These are phyloP conservation scores for Saturnispora saitoi DNA, from an alignment of 805 yeast species.

Conservation along the genomic window DNA sequence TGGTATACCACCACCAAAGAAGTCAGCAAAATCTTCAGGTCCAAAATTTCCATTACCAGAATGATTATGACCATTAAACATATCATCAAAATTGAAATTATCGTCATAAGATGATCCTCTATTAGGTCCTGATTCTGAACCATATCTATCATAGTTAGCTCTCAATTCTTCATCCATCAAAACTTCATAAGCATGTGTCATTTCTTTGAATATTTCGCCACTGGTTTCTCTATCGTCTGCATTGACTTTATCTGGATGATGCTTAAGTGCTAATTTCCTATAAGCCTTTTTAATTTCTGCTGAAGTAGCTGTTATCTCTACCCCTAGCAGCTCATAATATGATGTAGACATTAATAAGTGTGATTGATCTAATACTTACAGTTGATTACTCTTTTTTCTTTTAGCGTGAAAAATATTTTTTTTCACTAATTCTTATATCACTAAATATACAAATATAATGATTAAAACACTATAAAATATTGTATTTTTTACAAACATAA, in stretches of 20 bases:
- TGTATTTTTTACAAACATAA: no score
- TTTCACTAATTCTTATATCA: neutral
- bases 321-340: constrained; percentile 17
- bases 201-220: constrained; percentile 73
- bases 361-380: neutral
- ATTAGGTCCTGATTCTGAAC: constrained; percentile 22
- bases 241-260: constrained; percentile 75
- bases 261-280: constrained; percentile 68
- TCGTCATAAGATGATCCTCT: constrained; percentile 12
- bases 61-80: constrained; percentile 23
- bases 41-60: constrained; percentile 32
- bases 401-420: neutral
- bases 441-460: no score
- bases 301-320: constrained; percentile 34
- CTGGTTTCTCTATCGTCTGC: constrained; percentile 54
- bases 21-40: constrained; percentile 74
- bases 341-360: constrained; percentile 1
- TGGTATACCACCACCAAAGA: constrained; percentile 37
- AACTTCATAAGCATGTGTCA: constrained; percentile 79
- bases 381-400: no score
- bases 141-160: constrained; percentile 43
- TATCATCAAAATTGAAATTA: constrained; percentile 15
- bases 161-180: constrained; percentile 62
- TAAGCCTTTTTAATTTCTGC: constrained; percentile 78
- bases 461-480: no score